phyloP scores from a whole-genome alignment of 2,329 filamentous ascomycete species.

The Onygenales sp. region DNA sequence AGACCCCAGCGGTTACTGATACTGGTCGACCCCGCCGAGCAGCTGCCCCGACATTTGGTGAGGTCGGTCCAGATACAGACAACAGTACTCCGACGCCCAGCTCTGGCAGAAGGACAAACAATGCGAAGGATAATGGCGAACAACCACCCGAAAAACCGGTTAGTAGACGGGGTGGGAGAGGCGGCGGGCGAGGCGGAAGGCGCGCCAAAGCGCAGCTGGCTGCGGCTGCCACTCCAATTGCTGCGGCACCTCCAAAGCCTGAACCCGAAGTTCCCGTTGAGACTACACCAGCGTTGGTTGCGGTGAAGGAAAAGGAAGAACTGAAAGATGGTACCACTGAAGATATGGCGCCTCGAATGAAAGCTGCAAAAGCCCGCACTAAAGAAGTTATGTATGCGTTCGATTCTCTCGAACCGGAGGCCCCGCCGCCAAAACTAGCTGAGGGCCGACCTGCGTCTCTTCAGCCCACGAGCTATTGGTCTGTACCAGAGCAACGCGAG shows the following conservation, averaged over 20 bases:
- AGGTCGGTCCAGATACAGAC: slow-evolving; percentile 19
- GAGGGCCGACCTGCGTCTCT: slow-evolving; percentile 28
- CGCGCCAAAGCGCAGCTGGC: slow-evolving; percentile 24
- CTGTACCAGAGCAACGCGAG: slow-evolving; percentile 40
- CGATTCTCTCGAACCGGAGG: background rate
- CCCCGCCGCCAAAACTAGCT: slow-evolving; percentile 11
- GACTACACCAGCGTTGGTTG: background rate
- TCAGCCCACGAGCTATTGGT: slow-evolving; percentile 44
- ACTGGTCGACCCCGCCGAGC: slow-evolving; percentile 41
- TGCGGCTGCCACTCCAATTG: slow-evolving; percentile 12
- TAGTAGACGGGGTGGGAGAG: slow-evolving; percentile 16
- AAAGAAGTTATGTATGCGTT: slow-evolving; percentile 17
- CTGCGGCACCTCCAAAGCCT: slow-evolving; percentile 16
- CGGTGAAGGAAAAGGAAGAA: slow-evolving; percentile 8
- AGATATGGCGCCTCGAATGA: slow-evolving; percentile 1
- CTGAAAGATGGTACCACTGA: background rate
- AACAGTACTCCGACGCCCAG: slow-evolving; percentile 25
- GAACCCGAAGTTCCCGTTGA: slow-evolving; percentile 14
- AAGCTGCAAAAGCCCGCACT: slow-evolving; percentile 7
- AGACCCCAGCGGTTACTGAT: slow-evolving; percentile 36
- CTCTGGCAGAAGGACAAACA: slow-evolving; percentile 23
- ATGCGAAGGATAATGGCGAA: slow-evolving; percentile 23
- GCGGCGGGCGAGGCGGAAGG: slow-evolving; percentile 22
- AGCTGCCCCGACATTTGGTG: slow-evolving; percentile 41
- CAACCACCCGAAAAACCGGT: slow-evolving; percentile 26